Base-by-base conservation (phyloP, 345 rosid genomes). In the Sonneratia caseolaris region DNA sequence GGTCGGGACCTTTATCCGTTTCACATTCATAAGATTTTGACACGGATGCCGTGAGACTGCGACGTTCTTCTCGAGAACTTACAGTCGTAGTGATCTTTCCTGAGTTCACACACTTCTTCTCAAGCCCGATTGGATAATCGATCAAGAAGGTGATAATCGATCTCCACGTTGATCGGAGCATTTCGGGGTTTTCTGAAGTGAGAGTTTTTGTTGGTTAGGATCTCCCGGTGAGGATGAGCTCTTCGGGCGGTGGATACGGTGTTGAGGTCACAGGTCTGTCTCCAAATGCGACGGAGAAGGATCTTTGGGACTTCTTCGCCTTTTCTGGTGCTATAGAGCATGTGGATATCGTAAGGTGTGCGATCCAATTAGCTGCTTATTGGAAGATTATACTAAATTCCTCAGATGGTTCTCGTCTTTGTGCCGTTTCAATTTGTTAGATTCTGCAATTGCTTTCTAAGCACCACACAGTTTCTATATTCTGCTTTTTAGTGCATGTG, bases 221-320 rank as follows among this genome's bases (percentile, higher is more conserved):
- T 67, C 48, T 65, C 16, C 10, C 42, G 43, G 76, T 12, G 71
- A 68, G 53, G 53, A 92, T 92, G 97, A 77, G 76, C 74, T 79
- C 76, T n/a, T 22, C 32, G 11, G 64, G 10, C 70, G 78, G 51
- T 47, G 88, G 86, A 27, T 84, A 82, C 27, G 69, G 85, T 5
- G 82, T 90, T 36, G 94, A 90, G 78, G 91, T 90, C 14, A 87
- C 90, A 3, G 91, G 92, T 18, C 82, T 92, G 67, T 82, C 97
- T 66, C 88, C 94, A 48, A 81, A 81, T 48, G 81, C 86, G 47
- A 82, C 90, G 15, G 96, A 88, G 84, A 83, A 75, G 57, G 88
- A 87, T 75, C 80, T 92, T 45, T 56, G 73, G 22, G 97, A 90
- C 13, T 90, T 92, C 76, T 92, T 92, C 79, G 84, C 91, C 8